Evolutionary conservation across 345 rosid genomes (phyloP).

Genomic region (Atalantia buxifolia): DNA sequence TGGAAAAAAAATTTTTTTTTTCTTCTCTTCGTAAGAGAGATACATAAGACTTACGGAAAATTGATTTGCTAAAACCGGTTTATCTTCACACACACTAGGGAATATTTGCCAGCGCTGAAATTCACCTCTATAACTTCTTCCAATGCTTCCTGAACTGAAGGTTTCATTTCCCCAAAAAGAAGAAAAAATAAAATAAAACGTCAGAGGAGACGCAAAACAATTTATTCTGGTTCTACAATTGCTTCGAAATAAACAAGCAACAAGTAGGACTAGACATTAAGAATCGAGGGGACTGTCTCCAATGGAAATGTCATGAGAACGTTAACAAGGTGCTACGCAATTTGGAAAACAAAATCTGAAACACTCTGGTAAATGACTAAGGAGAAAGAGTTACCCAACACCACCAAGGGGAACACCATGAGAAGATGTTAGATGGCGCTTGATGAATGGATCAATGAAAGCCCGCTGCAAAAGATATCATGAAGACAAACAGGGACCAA

Average conservation of each 20-base stretch:
- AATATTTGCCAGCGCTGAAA: conserved; percentile 84
- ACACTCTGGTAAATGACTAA: background rate
- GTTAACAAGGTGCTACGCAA: background rate
- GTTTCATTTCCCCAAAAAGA: background rate
- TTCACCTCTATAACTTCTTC: conserved; percentile 88
- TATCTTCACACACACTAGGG: conserved; percentile 70
- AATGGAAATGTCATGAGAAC: background rate
- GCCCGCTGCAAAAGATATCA: conserved; percentile 38
- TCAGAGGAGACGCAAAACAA: background rate
- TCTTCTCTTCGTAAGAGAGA: background rate
- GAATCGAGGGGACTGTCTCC: background rate
- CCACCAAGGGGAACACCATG: conserved; percentile 90
- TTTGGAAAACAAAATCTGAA: background rate
- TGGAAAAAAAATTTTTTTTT: background rate
- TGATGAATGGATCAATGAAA: conserved; percentile 60
- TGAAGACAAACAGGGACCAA: background rate
- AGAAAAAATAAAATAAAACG: background rate
- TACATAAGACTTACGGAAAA: conserved; percentile 77
- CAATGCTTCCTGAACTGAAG: conserved; percentile 81
- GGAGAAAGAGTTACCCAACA: conserved; percentile 57
- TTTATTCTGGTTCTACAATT: background rate
- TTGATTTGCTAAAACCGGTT: conserved; percentile 80
- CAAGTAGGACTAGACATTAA: background rate
- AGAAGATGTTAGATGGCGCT: conserved; percentile 51
- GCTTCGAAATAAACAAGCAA: background rate